These are phyloP conservation scores for Hyphodiscus sp. DNA, from an alignment of 2,329 filamentous ascomycete genomes.

Conservation along the genomic window DNA sequence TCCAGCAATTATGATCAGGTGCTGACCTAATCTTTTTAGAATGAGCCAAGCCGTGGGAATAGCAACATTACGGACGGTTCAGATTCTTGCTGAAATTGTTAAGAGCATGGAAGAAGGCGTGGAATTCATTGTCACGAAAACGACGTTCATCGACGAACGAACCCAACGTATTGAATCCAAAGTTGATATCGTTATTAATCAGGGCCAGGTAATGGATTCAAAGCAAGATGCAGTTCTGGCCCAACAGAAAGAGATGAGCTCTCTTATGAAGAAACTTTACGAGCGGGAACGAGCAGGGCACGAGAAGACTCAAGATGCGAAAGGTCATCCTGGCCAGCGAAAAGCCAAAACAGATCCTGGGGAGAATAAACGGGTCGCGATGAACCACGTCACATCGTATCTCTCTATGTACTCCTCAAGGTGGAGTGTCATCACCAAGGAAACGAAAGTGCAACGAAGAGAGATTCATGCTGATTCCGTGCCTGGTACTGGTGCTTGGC, in stretches of 20 bases:
- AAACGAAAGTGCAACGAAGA: constrained; percentile 27
- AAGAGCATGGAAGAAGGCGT: background rate
- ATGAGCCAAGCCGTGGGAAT: background rate
- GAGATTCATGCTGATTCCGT: constrained; percentile 23
- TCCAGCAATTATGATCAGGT: too few relatives aligned
- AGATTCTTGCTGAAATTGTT: background rate
- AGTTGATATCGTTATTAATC: background rate
- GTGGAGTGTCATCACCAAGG: constrained; percentile 3
- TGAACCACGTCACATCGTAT: background rate
- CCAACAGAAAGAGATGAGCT: background rate
- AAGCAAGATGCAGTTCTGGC: background rate
- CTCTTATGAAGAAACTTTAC: background rate
- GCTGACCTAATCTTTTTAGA: background rate
- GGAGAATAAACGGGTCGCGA: background rate
- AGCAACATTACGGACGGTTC: background rate
- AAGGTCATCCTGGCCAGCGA: background rate
- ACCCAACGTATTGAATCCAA: background rate
- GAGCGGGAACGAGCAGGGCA: background rate
- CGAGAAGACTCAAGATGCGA: background rate
- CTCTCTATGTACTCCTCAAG: background rate
- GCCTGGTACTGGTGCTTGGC: constrained; percentile 29
- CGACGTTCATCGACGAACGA: background rate
- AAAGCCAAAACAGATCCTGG: background rate
- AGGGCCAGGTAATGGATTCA: background rate
- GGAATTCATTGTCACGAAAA: background rate